Evolutionary conservation across 2,329 filamentous ascomycete genomes (phyloP).

Genomic region (Didymella lethalis): DNA sequence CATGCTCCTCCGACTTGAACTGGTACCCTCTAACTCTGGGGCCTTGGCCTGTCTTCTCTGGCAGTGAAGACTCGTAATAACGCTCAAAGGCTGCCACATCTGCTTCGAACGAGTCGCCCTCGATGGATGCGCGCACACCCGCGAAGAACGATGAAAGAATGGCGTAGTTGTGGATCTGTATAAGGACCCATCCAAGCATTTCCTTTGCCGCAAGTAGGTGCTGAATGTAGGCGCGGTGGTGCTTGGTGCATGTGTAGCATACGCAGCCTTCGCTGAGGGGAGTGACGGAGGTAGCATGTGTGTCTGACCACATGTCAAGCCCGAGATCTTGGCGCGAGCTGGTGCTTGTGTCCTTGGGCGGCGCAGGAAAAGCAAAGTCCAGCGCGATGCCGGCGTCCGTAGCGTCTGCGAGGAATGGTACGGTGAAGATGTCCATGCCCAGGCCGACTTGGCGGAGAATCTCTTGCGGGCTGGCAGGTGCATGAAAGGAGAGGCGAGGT

Average conservation of each 20-base stretch:
- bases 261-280: constrained; percentile 70
- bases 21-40: constrained; percentile 60
- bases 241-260: constrained; percentile 84
- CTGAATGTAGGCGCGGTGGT: constrained; percentile 86
- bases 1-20: constrained; percentile 43
- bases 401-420: constrained; percentile 75
- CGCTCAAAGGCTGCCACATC: constrained; percentile 68
- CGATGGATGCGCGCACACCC: constrained; percentile 71
- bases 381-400: constrained; percentile 89
- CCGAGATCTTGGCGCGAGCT: constrained; percentile 62
- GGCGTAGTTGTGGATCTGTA: constrained; percentile 91
- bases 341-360: constrained; percentile 25
- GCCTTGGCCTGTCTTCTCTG: constrained; percentile 76
- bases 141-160: constrained; percentile 76
- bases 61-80: constrained; percentile 74
- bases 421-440: constrained; percentile 80
- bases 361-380: constrained; percentile 74
- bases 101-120: constrained; percentile 61
- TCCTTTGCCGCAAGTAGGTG: constrained; percentile 90
- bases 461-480: constrained; percentile 75
- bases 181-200: constrained; percentile 93
- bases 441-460: constrained; percentile 77
- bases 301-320: constrained; percentile 75
- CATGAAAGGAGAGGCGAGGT: constrained; percentile 77
- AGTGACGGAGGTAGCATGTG: constrained; percentile 66